phyloP scores from a whole-genome alignment of 148 eudicot genomes.

The Fagopyrum homotropicum region DNA sequence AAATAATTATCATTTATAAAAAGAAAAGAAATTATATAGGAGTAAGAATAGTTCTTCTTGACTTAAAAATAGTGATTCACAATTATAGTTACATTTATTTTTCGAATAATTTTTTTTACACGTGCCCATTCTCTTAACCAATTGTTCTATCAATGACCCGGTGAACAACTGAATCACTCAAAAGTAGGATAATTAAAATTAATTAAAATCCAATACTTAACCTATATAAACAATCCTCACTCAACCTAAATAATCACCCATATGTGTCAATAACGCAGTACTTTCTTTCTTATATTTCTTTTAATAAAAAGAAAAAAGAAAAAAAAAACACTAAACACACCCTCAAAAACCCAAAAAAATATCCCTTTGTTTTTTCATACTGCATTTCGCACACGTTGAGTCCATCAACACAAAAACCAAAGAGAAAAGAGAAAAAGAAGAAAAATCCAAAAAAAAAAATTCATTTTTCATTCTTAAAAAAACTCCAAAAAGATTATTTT shows the following conservation, averaged over 20 bases:
- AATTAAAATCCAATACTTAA: not conserved
- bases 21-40: not conserved
- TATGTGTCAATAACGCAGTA: not conserved
- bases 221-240: not conserved
- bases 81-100: not conserved
- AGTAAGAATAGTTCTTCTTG: slow-evolving; percentile 3
- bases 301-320: not conserved
- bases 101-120: not conserved
- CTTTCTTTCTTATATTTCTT: not conserved
- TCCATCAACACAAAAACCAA: not conserved
- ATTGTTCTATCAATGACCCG: slow-evolving; percentile 3
- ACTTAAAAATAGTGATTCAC: not conserved
- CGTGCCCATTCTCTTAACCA: not conserved
- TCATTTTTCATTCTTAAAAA: too few species aligned
- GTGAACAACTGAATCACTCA: not conserved
- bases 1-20: too few species aligned
- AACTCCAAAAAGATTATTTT: too few species aligned
- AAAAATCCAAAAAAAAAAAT: too few species aligned
- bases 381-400: not conserved
- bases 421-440: not conserved
- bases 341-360: not conserved
- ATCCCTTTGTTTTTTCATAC: not conserved
- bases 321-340: not conserved
- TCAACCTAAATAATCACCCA: not conserved
- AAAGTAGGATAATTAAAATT: not conserved